These are phyloP conservation scores for Toxicodendron radicans DNA, from an alignment of 345 rosid genomes.

Conservation along the genomic window DNA sequence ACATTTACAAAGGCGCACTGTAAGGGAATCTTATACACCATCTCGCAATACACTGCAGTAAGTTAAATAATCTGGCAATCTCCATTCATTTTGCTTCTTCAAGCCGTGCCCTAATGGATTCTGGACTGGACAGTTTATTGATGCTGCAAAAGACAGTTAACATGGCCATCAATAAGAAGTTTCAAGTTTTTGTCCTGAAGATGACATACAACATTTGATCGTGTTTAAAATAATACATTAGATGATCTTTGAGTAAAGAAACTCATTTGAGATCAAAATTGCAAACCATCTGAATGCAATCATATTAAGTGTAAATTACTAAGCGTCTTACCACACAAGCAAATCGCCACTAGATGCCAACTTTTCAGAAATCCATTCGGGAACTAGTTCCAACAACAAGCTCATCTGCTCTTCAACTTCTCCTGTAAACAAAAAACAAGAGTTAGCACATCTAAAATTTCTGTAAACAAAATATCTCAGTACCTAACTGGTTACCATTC, in stretches of 20 bases:
- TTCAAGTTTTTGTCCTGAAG: not conserved
- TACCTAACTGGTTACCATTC: not conserved
- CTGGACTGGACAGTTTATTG: conserved; percentile 53
- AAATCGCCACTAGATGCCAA: conserved; percentile 58
- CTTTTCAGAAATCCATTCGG: conserved; percentile 85
- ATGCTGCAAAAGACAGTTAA: conserved; percentile 42
- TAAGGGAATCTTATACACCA: not conserved
- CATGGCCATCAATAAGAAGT: conserved; percentile 1
- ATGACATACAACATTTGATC: not conserved
- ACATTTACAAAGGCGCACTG: conserved; percentile 20
- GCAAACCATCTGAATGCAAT: not conserved
- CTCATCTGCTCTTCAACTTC: conserved; percentile 81
- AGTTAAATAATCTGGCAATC: conserved; percentile 12
- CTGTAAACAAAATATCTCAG: not conserved
- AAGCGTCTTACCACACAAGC: conserved; percentile 59
- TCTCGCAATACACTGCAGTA: not conserved
- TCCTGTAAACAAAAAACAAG: conserved; percentile 39
- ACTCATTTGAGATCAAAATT: not conserved
- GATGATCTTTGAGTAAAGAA: not conserved
- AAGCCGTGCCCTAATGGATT: conserved; percentile 43
- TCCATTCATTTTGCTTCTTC: conserved; percentile 53
- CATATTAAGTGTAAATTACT: not conserved
- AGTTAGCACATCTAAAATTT: conserved; percentile 17
- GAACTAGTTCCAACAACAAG: conserved; percentile 72
- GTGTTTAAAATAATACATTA: not conserved